Percentiles rank a stretch among this genome's conserved stretches.
phyloP scores from a whole-genome alignment of 2,329 filamentous ascomycete species.

The Fusarium vanettenii region DNA sequence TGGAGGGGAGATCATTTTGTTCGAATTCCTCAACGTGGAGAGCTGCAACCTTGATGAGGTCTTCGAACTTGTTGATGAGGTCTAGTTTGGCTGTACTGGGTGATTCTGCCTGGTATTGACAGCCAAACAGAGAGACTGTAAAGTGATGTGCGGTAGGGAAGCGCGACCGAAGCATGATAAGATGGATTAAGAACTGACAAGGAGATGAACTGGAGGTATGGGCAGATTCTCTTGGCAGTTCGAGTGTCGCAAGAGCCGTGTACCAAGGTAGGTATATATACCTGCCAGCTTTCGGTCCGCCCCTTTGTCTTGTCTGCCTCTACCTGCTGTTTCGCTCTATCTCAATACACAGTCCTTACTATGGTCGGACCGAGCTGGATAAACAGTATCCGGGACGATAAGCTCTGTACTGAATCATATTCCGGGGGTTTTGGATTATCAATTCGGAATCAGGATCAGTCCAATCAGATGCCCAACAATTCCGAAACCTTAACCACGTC shows the following conservation, averaged over 20 bases:
- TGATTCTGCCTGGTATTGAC: background rate
- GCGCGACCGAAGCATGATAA: background rate
- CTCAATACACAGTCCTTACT: background rate
- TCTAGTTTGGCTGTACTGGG: background rate
- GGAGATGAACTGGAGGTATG: background rate
- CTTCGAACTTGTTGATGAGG: background rate
- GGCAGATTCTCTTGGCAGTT: background rate
- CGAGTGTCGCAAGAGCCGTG: background rate
- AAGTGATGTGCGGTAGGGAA: background rate
- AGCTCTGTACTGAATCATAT: background rate
- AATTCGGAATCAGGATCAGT: background rate
- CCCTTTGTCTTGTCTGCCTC: background rate
- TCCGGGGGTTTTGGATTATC: background rate
- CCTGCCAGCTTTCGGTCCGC: background rate
- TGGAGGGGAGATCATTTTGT: background rate
- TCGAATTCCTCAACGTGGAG: background rate
- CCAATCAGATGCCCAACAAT: background rate
- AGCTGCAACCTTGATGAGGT: background rate
- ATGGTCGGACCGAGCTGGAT: background rate
- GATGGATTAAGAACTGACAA: background rate
- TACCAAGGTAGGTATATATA: background rate
- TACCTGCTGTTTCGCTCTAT: background rate
- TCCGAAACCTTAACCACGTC: background rate
- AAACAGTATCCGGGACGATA: background rate
- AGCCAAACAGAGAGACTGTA: background rate